Evolutionary conservation across 352 stramenopile species (phyloP), one percentile per base, ranked within the genome.

Genomic region (Pythium plurisporium): DNA sequence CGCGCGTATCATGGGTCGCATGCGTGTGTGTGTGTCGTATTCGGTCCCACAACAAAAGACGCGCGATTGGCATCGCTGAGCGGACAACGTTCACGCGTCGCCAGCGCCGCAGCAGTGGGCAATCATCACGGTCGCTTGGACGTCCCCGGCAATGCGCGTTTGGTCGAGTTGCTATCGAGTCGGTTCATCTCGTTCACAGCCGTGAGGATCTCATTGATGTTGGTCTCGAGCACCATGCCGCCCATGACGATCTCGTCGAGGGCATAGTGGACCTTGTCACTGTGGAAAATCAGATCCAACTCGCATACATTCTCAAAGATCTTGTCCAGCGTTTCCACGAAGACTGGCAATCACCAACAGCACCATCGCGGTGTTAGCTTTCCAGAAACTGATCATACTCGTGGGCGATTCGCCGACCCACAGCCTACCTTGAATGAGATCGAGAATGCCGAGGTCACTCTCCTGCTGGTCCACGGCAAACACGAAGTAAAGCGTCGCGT

Each of bases 231-330:
- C 42, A 99, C 97, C 96, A 99, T 99, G 27, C 97, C 97, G 14
- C 94, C 97, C 96, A 99, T 99, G 38, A 99, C 97, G 65, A 99
- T 99, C 78, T 99, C 97, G 79, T 99, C 97, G 50, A 99, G 78
- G 41, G 98, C 91, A 67, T 97, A 98, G 63, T 98, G 90, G 23
- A 97, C 79, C 62, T 97, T 96, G 87, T 99, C 96, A 41, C 91
- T 98, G 79, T 99, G 96, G 79, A 99, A 99, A 69, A 99, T 99
- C 31, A 99, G 81, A 67, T 99, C 97, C 43, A 99, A 81, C 78
- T 99, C 97, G 78, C 97, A 99, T 19, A 99, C 97, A 81, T 99
- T 99, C 66, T 99, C 96, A 72, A 99, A 99, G 69, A 96, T 98
- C 75, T 99, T 99, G 82, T 99, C 92, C 47, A 98, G 77, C 31